Conservation (phyloP, 441 rosid genomes). For the Metrosideros polymorpha region DNA sequence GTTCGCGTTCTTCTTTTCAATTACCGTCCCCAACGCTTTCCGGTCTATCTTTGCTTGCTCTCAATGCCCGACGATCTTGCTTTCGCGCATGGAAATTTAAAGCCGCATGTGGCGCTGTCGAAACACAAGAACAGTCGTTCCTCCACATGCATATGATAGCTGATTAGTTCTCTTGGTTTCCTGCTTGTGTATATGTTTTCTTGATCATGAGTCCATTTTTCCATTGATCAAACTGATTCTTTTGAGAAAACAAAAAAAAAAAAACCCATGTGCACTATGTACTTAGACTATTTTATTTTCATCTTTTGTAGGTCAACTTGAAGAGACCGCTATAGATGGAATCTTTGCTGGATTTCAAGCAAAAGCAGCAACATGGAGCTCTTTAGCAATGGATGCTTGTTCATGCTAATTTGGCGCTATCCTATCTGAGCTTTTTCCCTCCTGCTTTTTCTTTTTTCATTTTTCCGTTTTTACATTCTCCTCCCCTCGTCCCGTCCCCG, state of each 20-base stretch:
- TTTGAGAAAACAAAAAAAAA: neutral
- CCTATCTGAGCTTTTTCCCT: conserved; percentile 69
- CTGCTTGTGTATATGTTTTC: neutral
- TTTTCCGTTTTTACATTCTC: neutral
- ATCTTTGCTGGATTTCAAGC: neutral
- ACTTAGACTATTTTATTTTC: neutral
- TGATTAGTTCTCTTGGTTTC: neutral
- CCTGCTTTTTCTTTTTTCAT: neutral
- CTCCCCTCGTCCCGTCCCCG: neutral
- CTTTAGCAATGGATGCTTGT: neutral
- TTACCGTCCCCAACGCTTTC: neutral
- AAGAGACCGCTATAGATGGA: conserved; percentile 1
- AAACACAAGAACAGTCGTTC: neutral
- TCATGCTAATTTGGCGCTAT: conserved; percentile 51
- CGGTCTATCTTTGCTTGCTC: neutral
- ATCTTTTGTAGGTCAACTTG: neutral
- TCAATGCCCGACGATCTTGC: neutral
- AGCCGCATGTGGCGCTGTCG: neutral
- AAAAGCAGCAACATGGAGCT: neutral
- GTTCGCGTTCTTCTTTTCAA: neutral
- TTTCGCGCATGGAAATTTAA: neutral
- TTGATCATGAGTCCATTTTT: neutral
- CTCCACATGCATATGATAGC: neutral
- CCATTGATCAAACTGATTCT: neutral
- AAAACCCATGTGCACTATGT: neutral